These are phyloP conservation scores for Magnusiomyces tetraspermus DNA, from an alignment of 1,139 yeast species.

Conservation along the genomic window DNA sequence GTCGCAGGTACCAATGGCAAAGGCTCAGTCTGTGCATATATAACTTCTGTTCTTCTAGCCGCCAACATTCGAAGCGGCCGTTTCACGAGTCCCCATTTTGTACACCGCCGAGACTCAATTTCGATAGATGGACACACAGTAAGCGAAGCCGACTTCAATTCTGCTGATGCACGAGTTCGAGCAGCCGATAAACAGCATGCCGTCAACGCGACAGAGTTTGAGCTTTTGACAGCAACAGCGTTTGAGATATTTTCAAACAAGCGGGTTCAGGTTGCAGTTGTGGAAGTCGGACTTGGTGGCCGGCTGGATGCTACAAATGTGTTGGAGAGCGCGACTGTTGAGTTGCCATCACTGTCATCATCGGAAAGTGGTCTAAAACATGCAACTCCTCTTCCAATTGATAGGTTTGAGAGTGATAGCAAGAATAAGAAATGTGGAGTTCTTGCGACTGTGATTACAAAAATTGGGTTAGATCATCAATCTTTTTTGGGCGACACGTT, in stretches of 20 bases:
- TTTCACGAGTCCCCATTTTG: constrained; percentile 80
- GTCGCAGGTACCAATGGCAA: constrained; percentile 94
- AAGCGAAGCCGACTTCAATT: constrained; percentile 38
- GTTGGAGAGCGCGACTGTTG: constrained; percentile 24
- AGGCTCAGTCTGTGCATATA: constrained; percentile 78
- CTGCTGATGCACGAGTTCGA: constrained; percentile 37
- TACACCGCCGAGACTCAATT: constrained; percentile 66
- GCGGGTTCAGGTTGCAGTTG: constrained; percentile 58
- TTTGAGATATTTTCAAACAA: constrained; percentile 57
- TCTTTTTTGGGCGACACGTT: constrained; percentile 58
- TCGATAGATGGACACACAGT: constrained; percentile 54
- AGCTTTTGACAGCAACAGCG: constrained; percentile 73
- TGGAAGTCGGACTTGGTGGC: constrained; percentile 92
- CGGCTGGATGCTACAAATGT: constrained; percentile 81
- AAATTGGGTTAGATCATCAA: constrained; percentile 81
- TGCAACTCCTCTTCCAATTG: background rate
- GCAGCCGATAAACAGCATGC: constrained; percentile 18
- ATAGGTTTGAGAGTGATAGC: background rate
- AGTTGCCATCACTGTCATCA: background rate
- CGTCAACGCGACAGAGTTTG: constrained; percentile 78
- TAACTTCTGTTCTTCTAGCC: constrained; percentile 50
- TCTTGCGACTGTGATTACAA: constrained; percentile 65
- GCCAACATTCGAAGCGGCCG: constrained; percentile 53
- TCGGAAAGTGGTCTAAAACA: background rate
- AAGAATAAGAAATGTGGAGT: constrained; percentile 14